These are phyloP conservation scores for Aspergillus cavernicola DNA, from an alignment of 495 filamentous ascomycete species.

Conservation along the genomic window DNA sequence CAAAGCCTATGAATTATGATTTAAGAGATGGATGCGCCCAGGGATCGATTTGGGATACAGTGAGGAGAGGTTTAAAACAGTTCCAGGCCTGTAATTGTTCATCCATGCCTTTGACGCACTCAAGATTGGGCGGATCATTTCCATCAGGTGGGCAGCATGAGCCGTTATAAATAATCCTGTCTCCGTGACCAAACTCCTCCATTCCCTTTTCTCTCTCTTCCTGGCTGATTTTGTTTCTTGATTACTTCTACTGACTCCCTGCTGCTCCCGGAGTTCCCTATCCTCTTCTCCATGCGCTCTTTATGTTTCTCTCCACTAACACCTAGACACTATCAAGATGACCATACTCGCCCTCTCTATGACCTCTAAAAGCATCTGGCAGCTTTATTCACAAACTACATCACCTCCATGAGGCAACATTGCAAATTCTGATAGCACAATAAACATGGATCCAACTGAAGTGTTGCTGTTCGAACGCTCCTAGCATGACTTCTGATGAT, in stretches of 20 bases:
- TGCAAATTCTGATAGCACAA: too few relatives aligned
- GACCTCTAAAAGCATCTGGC: not conserved
- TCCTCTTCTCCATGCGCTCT: not conserved
- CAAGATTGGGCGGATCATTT: conserved; percentile 21
- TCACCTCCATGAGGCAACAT: too few relatives aligned
- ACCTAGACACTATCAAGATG: not conserved
- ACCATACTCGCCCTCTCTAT: not conserved
- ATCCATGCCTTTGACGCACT: conserved; percentile 20
- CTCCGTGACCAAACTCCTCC: conserved; percentile 15
- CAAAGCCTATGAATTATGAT: not conserved
- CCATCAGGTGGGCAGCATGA: conserved; percentile 18
- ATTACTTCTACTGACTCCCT: not conserved
- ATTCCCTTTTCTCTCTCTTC: not conserved
- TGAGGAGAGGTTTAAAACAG: conserved; percentile 10
- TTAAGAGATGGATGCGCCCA: conserved; percentile 9
- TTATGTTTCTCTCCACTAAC: not conserved
- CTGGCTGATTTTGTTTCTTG: not conserved
- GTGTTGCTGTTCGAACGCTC: not conserved
- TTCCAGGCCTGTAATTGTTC: conserved; percentile 12
- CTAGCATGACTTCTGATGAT: not conserved
- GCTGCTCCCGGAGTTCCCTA: not conserved
- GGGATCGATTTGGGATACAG: conserved; percentile 8
- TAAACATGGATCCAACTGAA: not conserved
- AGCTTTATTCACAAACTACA: not conserved
- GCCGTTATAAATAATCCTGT: conserved; percentile 31